Base-by-base conservation (phyloP, 495 filamentous ascomycete species). In the Daldinia bambusicola region DNA sequence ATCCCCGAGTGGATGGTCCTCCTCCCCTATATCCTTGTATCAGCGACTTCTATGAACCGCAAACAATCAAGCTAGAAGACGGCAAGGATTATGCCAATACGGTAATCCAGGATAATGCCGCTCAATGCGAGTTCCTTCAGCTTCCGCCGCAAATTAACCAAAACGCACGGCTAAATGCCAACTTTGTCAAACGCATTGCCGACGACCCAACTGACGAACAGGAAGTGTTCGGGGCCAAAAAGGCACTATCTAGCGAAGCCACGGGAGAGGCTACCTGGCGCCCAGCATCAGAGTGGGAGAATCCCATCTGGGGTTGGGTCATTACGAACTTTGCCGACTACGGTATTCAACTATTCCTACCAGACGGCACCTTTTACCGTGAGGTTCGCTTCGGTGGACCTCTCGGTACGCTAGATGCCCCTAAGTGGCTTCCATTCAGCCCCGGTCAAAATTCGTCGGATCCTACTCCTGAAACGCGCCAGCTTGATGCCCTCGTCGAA, bases 291-390 rank as follows among this genome's bases (percentile, higher is more conserved):
- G 82, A 86, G 22, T 83, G 76, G 76, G 85, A 87, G 52, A 80
- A 79, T 43, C 86, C 85, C 18, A 77, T 87, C 61, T 88, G 80
- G 80, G 86, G 87, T 1, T 88, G 86, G 86, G 37, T 88, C 0
- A 72, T 88, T 0, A 63, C 81, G 63, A 88, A 89, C 77, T 87
- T 81, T 66, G 77, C 69, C 52, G 78, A 88, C 66, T 55, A 69
- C 26, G 82, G 80, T 0, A 55, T 89, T 6, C 85, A 88, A 69
- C 32, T 88, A 13, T 88, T 88, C 68, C 43, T 77, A 0, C 38
- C 64, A 0, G 83, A 86, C 48, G 86, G 87, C 2, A 80, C 71
- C 0, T 88, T 88, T 74, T 86, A 84, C 73, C 73, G 80, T 20
- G 87, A 86, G 65, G 70, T 87, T 0, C 79, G 80, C 13, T 2